Percentiles rank a stretch among this genome's conserved stretches.
Conservation (phyloP, 768 basidiomycete genomes). For the Naematelia encephala region DNA sequence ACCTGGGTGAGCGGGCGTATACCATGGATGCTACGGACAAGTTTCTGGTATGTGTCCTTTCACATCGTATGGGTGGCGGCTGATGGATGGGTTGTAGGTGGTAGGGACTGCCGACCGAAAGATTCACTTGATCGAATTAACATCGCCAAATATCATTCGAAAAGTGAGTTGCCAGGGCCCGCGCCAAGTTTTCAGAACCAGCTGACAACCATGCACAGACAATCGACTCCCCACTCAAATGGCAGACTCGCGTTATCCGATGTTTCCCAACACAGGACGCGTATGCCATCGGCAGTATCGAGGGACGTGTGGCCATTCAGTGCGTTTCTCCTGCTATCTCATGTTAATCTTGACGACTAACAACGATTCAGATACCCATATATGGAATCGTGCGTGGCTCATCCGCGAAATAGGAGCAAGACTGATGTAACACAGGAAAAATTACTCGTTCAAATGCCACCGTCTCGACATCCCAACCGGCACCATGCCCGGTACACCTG, state of each 20-base stretch:
- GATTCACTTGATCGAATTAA: slow-evolving; percentile 82
- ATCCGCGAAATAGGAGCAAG: not conserved
- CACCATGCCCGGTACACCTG: slow-evolving; percentile 53
- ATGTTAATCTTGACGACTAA: not conserved
- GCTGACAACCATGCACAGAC: slow-evolving; percentile 59
- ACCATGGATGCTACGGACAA: slow-evolving; percentile 76
- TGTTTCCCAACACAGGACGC: slow-evolving; percentile 52
- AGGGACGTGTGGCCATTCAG: slow-evolving; percentile 89
- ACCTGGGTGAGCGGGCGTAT: slow-evolving; percentile 87
- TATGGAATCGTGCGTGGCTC: not conserved
- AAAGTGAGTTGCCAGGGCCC: slow-evolving; percentile 59
- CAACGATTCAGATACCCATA: not conserved
- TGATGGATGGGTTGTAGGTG: slow-evolving; percentile 53
- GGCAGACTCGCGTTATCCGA: slow-evolving; percentile 49
- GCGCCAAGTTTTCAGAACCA: not conserved
- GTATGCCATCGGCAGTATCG: slow-evolving; percentile 53
- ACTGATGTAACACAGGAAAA: slow-evolving; percentile 49
- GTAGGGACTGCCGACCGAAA: slow-evolving; percentile 91
- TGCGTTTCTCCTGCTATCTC: slow-evolving; percentile 54
- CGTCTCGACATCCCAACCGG: slow-evolving; percentile 41
- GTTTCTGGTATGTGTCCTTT: slow-evolving; percentile 56
- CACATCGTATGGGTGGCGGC: not conserved
- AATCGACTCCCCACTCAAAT: slow-evolving; percentile 77
- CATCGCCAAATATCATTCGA: slow-evolving; percentile 72
- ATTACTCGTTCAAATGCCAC: slow-evolving; percentile 76